Percentiles rank a stretch among this genome's conserved stretches.
Conservation (phyloP, 306 rosid species). For the Acacia crassicarpa region DNA sequence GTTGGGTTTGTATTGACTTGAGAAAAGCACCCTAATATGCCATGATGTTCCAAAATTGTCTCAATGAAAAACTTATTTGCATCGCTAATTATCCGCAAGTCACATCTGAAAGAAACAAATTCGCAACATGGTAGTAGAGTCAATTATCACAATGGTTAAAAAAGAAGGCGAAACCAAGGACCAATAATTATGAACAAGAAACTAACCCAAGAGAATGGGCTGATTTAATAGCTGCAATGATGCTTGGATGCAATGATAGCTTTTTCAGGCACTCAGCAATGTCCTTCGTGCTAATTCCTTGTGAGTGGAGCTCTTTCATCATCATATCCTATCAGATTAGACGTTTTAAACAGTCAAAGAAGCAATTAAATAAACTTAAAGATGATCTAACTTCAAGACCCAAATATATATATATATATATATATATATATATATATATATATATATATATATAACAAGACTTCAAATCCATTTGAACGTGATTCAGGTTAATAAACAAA, state of each 20-base stretch:
- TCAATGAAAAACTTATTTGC: slow-evolving; percentile 67
- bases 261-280: slow-evolving; percentile 58
- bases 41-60: slow-evolving; percentile 66
- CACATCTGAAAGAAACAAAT: slow-evolving; percentile 55
- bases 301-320: slow-evolving; percentile 68
- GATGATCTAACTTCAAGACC: background rate
- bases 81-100: slow-evolving; percentile 73
- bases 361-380: background rate
- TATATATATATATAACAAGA: background rate
- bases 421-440: too few relatives aligned
- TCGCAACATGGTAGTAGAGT: background rate
- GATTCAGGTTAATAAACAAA: background rate
- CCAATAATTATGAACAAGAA: background rate
- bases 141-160: background rate
- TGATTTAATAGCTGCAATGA: slow-evolving; percentile 64
- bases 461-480: background rate
- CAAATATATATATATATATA: background rate
- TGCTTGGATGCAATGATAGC: slow-evolving; percentile 51
- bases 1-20: slow-evolving; percentile 58
- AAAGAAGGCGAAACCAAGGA: background rate
- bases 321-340: slow-evolving; percentile 49
- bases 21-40: slow-evolving; percentile 63
- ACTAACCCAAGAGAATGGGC: slow-evolving; percentile 59
- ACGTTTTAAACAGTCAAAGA: background rate
- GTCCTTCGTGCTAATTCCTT: slow-evolving; percentile 45